Evolutionary conservation across 2,329 filamentous ascomycete species (phyloP).

Genomic region (Fusarium brevicatenulatum): DNA sequence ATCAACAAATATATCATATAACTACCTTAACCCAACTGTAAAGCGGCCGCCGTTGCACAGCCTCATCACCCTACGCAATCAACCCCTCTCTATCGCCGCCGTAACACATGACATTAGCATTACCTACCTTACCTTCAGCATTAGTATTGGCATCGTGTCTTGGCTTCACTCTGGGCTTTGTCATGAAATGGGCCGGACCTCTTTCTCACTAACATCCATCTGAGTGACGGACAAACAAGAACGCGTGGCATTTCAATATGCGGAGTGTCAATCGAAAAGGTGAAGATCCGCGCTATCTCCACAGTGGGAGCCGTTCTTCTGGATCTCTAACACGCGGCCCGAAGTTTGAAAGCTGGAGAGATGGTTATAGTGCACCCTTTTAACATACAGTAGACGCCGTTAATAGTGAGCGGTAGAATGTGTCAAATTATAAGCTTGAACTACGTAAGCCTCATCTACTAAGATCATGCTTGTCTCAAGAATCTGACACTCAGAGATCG

Average conservation of each 20-base stretch:
- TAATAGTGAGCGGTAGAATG: neutral
- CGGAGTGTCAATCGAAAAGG: neutral
- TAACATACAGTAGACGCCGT: neutral
- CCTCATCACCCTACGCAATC: slow-evolving; percentile 45
- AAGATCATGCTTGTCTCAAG: neutral
- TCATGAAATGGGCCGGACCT: neutral
- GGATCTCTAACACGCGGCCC: slow-evolving; percentile 3
- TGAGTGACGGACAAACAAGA: neutral
- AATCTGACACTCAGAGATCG: neutral
- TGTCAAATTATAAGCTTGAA: neutral
- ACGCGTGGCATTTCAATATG: slow-evolving; percentile 13
- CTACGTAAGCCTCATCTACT: neutral
- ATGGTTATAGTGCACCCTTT: neutral
- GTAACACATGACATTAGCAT: slow-evolving; percentile 30
- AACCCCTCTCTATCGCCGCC: slow-evolving; percentile 32
- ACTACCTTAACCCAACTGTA: neutral
- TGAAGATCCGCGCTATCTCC: slow-evolving; percentile 8
- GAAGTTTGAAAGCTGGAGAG: neutral
- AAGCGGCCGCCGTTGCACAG: slow-evolving; percentile 40
- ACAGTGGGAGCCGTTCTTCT: slow-evolving; percentile 2
- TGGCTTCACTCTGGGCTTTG: slow-evolving; percentile 21
- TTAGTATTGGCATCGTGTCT: slow-evolving; percentile 1
- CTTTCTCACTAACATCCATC: neutral
- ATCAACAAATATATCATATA: neutral
- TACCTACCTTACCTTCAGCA: neutral